Conservation (phyloP, 805 yeast genomes). For the Candida germanica region DNA sequence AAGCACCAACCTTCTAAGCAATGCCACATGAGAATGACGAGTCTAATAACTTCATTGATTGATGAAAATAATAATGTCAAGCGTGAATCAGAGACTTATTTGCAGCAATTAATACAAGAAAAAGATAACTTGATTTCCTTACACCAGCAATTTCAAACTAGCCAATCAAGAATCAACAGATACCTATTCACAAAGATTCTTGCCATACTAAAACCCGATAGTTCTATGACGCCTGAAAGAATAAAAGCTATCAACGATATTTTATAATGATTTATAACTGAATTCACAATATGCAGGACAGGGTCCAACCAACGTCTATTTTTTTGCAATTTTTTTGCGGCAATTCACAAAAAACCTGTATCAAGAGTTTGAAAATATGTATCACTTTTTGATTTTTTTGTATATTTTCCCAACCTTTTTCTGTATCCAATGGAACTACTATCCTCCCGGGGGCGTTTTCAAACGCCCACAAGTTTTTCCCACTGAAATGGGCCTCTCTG, state of each 20-base stretch:
- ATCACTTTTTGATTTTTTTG: neutral
- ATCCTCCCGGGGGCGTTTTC: conserved; percentile 5
- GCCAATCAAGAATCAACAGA: conserved; percentile 13
- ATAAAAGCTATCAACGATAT: conserved; percentile 4
- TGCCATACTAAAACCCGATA: neutral
- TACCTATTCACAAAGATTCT: conserved; percentile 10
- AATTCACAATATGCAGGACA: neutral
- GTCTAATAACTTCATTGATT: no score
- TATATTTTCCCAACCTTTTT: neutral
- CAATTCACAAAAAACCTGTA: neutral
- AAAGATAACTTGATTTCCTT: conserved; percentile 3
- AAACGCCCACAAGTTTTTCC: conserved; percentile 2
- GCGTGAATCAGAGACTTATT: neutral
- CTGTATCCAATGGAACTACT: conserved; percentile 4
- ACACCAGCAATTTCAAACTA: conserved; percentile 12
- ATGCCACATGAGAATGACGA: no score
- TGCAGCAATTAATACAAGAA: conserved; percentile 5
- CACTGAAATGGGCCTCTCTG: conserved; percentile 1
- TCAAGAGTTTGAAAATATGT: neutral
- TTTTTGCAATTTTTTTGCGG: neutral
- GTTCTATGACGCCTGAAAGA: neutral
- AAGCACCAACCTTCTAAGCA: no score
- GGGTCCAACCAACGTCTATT: neutral
- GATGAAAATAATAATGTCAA: neutral
- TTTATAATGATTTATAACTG: neutral